These are phyloP conservation scores for Mortierella sp. DNA, from an alignment of 371 early-diverging fungal genomes.

Conservation along the genomic window DNA sequence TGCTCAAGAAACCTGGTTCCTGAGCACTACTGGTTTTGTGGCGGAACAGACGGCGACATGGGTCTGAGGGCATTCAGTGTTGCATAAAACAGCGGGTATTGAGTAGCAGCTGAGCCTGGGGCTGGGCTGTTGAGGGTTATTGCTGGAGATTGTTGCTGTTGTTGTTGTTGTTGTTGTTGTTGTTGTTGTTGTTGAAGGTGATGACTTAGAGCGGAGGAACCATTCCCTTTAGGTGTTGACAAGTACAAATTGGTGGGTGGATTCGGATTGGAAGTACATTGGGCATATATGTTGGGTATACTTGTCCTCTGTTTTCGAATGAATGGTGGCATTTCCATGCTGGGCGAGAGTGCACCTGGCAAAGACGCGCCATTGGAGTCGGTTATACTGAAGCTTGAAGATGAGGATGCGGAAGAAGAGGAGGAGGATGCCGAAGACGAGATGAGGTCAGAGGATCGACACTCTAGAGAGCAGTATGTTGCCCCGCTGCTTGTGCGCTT, in stretches of 20 bases:
- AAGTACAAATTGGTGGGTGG: slow-evolving; percentile 26
- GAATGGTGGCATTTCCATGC: slow-evolving; percentile 47
- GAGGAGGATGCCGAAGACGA: slow-evolving; percentile 54
- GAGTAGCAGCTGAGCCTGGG: slow-evolving; percentile 43
- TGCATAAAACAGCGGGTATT: slow-evolving; percentile 55
- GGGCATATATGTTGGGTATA: slow-evolving; percentile 56
- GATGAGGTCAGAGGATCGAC: slow-evolving; percentile 52
- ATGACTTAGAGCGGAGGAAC: slow-evolving; percentile 45
- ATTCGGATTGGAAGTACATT: slow-evolving; percentile 48
- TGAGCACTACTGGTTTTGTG: slow-evolving; percentile 7
- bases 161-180: slow-evolving; percentile 24
- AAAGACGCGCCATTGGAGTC: slow-evolving; percentile 27
- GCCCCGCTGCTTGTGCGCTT: slow-evolving; percentile 48
- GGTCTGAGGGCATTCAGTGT: slow-evolving; percentile 49
- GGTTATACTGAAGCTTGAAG: slow-evolving; percentile 31
- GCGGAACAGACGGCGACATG: slow-evolving; percentile 22
- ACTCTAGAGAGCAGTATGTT: slow-evolving; percentile 51
- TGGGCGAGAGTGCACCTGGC: slow-evolving; percentile 2
- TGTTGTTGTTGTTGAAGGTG: slow-evolving; percentile 32
- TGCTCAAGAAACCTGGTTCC: neutral
- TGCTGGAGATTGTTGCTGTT: slow-evolving; percentile 10
- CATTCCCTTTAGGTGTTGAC: slow-evolving; percentile 18
- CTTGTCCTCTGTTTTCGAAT: slow-evolving; percentile 54
- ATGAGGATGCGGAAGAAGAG: slow-evolving; percentile 35
- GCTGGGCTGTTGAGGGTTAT: slow-evolving; percentile 2